Base-by-base conservation (phyloP, 495 filamentous ascomycete genomes). In the Penicillium psychrofluorescens region DNA sequence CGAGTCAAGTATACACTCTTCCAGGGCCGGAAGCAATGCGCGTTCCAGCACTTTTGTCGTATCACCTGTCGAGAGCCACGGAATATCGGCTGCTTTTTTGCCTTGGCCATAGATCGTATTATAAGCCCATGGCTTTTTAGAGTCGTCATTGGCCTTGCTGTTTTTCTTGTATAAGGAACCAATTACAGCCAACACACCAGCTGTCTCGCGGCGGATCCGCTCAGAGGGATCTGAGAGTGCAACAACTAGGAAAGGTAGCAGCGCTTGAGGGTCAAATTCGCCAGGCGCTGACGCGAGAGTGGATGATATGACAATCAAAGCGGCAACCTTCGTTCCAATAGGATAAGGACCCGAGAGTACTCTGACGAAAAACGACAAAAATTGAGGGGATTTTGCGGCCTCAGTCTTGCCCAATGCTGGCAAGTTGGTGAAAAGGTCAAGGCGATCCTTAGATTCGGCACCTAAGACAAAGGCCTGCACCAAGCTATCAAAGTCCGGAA, bases 1-100 rank as follows among this genome's bases (percentile, higher is more conserved):
- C 6, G 76, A 63, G 56, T 95, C 89, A 13, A 95, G 66, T 8
- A 88, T 73, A 52, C 82, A 90, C 61, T 95, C 90, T 55, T 95
- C 90, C 12, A 96, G 55, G 6, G 70, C 76, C 2, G 85, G 83
- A 15, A 86, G 55, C 29, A 96, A 59, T 16, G 83, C 66, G 13
- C 74, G 76, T 12, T 75, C 64, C 7, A 95, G 49, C 9, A 95
- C 64, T 38, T 77, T 77, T 13, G 73, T 59, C 2, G 62, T 66
- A 36, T 83, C 78, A 11, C 77, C 72, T 3, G 51, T 47, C 29
- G 77, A 63, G n/a, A 95, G 67, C 74, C 78, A 83, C 27, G 64
- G 62, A 13, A 88, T 48, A 3, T 64, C 51, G 28, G 74, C 64
- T 0, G 73, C 70, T 14, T 71, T 64, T 29, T 69, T 63, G 22